A percentile compares a stretch with the other conserved stretches of the same genome.
Evolutionary conservation across 2,329 filamentous ascomycete species (phyloP).

Genomic region (Fusarium ambrosium): DNA sequence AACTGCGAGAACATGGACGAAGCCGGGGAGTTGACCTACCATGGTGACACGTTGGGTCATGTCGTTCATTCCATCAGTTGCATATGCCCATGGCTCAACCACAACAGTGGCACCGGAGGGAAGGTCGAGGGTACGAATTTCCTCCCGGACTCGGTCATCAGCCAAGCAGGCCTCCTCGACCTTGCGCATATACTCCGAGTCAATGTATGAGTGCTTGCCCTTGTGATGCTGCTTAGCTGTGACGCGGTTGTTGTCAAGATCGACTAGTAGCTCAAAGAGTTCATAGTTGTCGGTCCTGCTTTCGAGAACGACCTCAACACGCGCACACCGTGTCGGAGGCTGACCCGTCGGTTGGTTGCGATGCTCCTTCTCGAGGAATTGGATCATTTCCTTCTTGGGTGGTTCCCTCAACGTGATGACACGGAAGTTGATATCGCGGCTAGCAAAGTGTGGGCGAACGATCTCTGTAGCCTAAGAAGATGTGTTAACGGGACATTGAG

Average conservation of each 20-base stretch:
- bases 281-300: constrained; percentile 25
- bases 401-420: constrained; percentile 66
- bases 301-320: constrained; percentile 54
- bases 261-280: constrained; percentile 49
- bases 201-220: constrained; percentile 62
- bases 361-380: constrained; percentile 60
- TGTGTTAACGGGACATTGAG: neutral
- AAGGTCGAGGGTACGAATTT: constrained; percentile 58
- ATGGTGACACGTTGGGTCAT: constrained; percentile 63
- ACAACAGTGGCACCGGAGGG: constrained; percentile 60
- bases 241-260: constrained; percentile 44
- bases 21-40: constrained; percentile 49
- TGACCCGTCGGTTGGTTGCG: constrained; percentile 16
- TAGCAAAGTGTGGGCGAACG: constrained; percentile 40
- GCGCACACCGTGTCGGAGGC: constrained; percentile 52
- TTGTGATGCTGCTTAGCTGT: constrained; percentile 49
- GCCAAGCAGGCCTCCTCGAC: constrained; percentile 62
- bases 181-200: constrained; percentile 61
- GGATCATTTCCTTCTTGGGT: constrained; percentile 60
- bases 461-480: constrained; percentile 39
- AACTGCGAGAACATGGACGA: accelerated
- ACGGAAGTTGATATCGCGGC: constrained; percentile 56
- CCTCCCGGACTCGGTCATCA: constrained; percentile 57
- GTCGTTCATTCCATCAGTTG: constrained; percentile 65
- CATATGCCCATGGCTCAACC: constrained; percentile 70